Evolutionary conservation across 2,329 filamentous ascomycete genomes (phyloP).

Genomic region (Fusarium solani-melongenae): DNA sequence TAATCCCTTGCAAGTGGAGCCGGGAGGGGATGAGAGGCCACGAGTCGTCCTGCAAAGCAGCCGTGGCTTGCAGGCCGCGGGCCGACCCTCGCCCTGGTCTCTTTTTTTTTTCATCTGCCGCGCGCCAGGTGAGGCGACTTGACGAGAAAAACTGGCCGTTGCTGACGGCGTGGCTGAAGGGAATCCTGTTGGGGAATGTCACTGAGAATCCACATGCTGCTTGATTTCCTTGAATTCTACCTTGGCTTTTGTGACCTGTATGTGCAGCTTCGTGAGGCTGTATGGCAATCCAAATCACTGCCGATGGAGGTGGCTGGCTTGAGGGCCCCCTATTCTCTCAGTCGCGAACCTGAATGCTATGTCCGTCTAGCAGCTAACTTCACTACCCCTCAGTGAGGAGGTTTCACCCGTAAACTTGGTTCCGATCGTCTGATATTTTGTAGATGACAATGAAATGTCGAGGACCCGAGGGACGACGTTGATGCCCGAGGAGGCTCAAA

Average conservation of each 20-base stretch:
- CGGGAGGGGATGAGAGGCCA: background rate
- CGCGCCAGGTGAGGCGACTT: background rate
- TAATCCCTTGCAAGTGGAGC: background rate
- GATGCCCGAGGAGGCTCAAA: background rate
- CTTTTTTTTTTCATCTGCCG: background rate
- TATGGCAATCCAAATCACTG: background rate
- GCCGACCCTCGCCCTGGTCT: background rate
- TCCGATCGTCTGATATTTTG: background rate
- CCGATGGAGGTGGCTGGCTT: background rate
- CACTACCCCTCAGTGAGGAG: too few relatives aligned
- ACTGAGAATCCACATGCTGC: background rate
- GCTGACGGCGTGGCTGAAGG: background rate
- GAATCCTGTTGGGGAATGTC: background rate
- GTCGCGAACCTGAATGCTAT: background rate
- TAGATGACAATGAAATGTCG: background rate
- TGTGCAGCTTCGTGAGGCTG: background rate
- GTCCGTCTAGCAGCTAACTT: background rate
- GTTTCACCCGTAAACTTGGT: background rate
- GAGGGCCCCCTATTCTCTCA: background rate
- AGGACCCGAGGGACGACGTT: background rate
- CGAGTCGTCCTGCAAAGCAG: background rate
- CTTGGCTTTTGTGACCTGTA: background rate
- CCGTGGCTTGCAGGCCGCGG: background rate
- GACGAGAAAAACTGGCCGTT: background rate
- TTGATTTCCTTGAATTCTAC: background rate